phyloP scores from a whole-genome alignment of 441 rosid species.

The Corymbia citriodora region DNA sequence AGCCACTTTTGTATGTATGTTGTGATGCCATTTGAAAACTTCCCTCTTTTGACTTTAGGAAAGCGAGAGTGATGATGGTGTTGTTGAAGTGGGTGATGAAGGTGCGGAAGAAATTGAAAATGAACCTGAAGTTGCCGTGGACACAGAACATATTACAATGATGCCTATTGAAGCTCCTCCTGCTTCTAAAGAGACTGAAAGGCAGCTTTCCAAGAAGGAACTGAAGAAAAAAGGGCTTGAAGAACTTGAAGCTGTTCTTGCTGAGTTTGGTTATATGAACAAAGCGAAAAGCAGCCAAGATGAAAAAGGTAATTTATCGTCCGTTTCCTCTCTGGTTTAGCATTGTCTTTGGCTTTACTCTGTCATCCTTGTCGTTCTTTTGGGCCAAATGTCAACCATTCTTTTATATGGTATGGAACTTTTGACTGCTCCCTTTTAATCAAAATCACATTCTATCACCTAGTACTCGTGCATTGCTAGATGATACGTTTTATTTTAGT shows the following conservation, averaged over 20 bases:
- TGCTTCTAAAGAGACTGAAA: constrained; percentile 30
- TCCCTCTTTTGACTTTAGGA: not conserved
- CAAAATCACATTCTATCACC: not conserved
- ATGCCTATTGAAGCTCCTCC: constrained; percentile 26
- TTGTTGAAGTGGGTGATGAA: not conserved
- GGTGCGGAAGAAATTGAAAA: constrained; percentile 25
- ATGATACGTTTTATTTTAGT: not conserved
- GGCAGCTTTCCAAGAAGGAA: constrained; percentile 61
- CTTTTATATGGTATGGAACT: not conserved
- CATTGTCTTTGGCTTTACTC: not conserved
- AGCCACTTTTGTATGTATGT: not conserved
- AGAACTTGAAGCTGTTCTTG: constrained; percentile 57
- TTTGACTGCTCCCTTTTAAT: not conserved
- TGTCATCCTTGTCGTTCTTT: not conserved
- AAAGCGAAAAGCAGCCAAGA: constrained; percentile 24
- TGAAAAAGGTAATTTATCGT: constrained; percentile 23
- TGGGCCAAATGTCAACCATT: not conserved
- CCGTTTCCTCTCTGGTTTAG: not conserved
- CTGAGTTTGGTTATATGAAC: constrained; percentile 34
- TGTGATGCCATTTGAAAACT: not conserved
- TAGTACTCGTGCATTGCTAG: not conserved
- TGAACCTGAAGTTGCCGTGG: constrained; percentile 18
- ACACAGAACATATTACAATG: constrained; percentile 20
- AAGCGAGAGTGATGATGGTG: not conserved
- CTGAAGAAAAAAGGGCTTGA: constrained; percentile 56